Evolutionary conservation across 371 early-diverging fungal species (phyloP).

Genomic region (Mucor ambiguus): DNA sequence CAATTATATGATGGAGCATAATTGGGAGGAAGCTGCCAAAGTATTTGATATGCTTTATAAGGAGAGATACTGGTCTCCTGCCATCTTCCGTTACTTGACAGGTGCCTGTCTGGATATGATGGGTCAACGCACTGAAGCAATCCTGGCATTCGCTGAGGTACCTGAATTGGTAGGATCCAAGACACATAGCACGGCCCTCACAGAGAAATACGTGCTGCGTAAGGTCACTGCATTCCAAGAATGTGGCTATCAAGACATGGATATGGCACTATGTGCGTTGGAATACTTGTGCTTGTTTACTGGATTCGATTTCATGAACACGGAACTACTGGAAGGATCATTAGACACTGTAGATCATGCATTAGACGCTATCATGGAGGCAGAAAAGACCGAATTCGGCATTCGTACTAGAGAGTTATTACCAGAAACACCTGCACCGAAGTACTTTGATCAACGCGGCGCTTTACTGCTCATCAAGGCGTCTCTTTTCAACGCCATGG

Average conservation of each 20-base stretch:
- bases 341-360: constrained; percentile 42
- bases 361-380: constrained; percentile 40
- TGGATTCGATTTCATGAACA: constrained; percentile 61
- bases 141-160: constrained; percentile 51
- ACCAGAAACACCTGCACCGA: constrained; percentile 47
- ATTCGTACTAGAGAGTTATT: constrained; percentile 47
- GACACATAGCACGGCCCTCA: constrained; percentile 46
- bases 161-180: constrained; percentile 41
- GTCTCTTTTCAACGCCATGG: constrained; percentile 43
- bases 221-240: constrained; percentile 59
- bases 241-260: constrained; percentile 56
- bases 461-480: constrained; percentile 46
- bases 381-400: constrained; percentile 48
- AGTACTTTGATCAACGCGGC: constrained; percentile 51
- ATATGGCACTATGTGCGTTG: constrained; percentile 56
- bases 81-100: constrained; percentile 60
- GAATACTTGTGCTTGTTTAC: constrained; percentile 63
- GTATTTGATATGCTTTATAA: constrained; percentile 57
- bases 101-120: constrained; percentile 59
- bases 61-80: constrained; percentile 64
- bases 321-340: constrained; percentile 38
- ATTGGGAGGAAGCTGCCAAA: constrained; percentile 58
- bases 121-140: constrained; percentile 53
- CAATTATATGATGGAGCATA: constrained; percentile 58
- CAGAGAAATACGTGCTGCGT: constrained; percentile 59